Evolutionary conservation across 192 early-diverging fungal species (phyloP).

Genomic region (Coemansia sp.): DNA sequence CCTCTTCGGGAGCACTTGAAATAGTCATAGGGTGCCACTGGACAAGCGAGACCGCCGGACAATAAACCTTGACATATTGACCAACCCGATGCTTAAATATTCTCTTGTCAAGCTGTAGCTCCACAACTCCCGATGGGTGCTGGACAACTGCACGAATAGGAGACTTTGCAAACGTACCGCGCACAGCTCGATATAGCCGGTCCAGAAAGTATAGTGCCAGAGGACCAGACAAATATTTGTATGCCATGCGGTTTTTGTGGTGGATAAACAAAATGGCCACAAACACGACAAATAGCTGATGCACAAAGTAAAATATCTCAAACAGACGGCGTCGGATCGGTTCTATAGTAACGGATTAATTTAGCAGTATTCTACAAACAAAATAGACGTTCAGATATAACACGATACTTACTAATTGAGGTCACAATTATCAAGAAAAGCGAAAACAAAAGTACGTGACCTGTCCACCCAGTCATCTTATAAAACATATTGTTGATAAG

Average conservation of each 20-base stretch:
- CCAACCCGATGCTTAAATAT: slow-evolving; percentile 60
- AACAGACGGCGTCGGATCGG: slow-evolving; percentile 61
- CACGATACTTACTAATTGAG: slow-evolving; percentile 50
- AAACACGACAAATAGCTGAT: slow-evolving; percentile 73
- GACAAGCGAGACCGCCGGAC: slow-evolving; percentile 67
- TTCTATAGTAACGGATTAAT: slow-evolving; percentile 15
- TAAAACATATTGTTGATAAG: slow-evolving; percentile 23
- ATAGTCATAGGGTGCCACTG: slow-evolving; percentile 84
- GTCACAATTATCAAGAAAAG: slow-evolving; percentile 62
- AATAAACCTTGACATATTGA: slow-evolving; percentile 74
- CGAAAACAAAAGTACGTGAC: slow-evolving; percentile 64
- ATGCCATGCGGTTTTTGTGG: slow-evolving; percentile 58
- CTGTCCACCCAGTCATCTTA: slow-evolving; percentile 60
- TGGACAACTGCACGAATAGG: slow-evolving; percentile 69
- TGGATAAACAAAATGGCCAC: slow-evolving; percentile 72
- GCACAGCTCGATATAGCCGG: slow-evolving; percentile 60
- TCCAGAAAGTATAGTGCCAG: slow-evolving; percentile 63
- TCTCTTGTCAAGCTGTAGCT: slow-evolving; percentile 68
- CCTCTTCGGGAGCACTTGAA: slow-evolving; percentile 75
- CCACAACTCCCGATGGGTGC: slow-evolving; percentile 71
- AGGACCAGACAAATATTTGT: slow-evolving; percentile 61
- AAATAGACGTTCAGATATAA: neutral
- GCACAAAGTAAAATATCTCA: slow-evolving; percentile 78
- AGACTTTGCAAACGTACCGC: slow-evolving; percentile 57
- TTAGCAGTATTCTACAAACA: neutral